phyloP scores from a whole-genome alignment of 495 filamentous ascomycete species.

The Daldinia childiae region DNA sequence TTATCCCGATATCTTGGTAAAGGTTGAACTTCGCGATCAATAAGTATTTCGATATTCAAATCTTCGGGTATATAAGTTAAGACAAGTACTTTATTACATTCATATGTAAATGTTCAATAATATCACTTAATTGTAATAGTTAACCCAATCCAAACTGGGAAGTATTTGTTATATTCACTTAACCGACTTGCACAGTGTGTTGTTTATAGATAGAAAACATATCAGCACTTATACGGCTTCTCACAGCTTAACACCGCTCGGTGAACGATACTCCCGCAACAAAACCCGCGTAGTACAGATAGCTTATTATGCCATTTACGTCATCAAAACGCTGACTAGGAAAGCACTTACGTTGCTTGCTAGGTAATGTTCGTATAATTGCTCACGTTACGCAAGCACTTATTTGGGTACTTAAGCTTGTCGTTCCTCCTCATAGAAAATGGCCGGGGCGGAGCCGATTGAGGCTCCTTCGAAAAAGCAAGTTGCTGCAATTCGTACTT shows the following conservation, averaged over 20 bases:
- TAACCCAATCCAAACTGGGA: too few species aligned
- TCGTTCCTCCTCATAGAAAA: background rate
- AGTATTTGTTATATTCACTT: too few species aligned
- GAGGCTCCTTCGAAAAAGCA: slow-evolving; percentile 19
- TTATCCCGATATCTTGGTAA: background rate
- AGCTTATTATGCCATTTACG: background rate
- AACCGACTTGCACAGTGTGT: too few species aligned
- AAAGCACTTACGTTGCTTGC: background rate
- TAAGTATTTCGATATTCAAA: background rate
- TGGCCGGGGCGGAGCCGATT: background rate
- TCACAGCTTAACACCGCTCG: background rate
- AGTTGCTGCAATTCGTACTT: slow-evolving; percentile 1
- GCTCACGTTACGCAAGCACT: slow-evolving; percentile 6
- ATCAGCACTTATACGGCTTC: background rate
- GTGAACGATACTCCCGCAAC: background rate
- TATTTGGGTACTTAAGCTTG: background rate
- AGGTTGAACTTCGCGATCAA: background rate
- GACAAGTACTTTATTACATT: background rate
- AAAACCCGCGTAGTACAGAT: background rate
- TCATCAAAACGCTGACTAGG: background rate
- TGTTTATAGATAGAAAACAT: background rate
- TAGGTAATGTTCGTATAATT: background rate
- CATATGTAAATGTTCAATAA: too few species aligned
- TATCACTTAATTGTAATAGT: background rate
- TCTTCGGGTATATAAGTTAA: background rate